A percentile compares a stretch with the other conserved stretches of the same genome.
Evolutionary conservation across 768 basidiomycete genomes (phyloP).

Genomic region (Phanerochaete sordida): DNA sequence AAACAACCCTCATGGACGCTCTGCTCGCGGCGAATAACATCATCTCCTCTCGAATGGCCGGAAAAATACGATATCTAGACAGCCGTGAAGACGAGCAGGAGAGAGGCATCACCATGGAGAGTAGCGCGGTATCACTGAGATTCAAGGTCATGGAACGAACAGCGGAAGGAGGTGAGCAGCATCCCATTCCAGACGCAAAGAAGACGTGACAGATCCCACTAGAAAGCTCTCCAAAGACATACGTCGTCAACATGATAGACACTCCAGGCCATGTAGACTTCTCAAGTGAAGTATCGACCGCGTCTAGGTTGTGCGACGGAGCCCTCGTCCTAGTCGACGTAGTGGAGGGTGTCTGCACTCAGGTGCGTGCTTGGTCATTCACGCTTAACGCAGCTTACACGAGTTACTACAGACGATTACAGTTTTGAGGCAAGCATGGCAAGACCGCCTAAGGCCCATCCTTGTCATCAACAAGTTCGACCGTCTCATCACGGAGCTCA

Average conservation of each 20-base stretch:
- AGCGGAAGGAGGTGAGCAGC: conserved; percentile 53
- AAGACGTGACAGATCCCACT: conserved; percentile 32
- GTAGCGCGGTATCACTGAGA: conserved; percentile 86
- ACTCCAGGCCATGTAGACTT: conserved; percentile 99
- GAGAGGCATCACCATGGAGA: conserved; percentile 98
- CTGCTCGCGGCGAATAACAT: conserved; percentile 97
- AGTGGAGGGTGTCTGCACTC: conserved; percentile 97
- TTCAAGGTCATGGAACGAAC: conserved; percentile 74
- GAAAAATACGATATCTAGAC: conserved; percentile 94
- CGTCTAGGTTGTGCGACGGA: conserved; percentile 91
- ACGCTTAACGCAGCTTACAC: conserved; percentile 72
- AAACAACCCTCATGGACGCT: conserved; percentile 93
- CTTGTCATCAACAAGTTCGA: conserved; percentile 98
- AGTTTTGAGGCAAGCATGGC: conserved; percentile 93
- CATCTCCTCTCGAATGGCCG: conserved; percentile 91
- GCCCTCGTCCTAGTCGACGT: conserved; percentile 94
- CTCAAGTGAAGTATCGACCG: conserved; percentile 94
- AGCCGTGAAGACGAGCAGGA: conserved; percentile 97
- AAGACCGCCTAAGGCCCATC: conserved; percentile 82
- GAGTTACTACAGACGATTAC: conserved; percentile 71
- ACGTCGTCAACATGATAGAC: conserved; percentile 93
- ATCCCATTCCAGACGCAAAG: conserved; percentile 4
- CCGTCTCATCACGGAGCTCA: conserved; percentile 89
- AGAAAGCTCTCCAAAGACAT: conserved; percentile 64
- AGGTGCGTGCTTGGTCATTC: conserved; percentile 47